Evolutionary conservation across 2,329 filamentous ascomycete species (phyloP), one percentile per base, ranked within the genome.

Genomic region (Aspergillus sp.): DNA sequence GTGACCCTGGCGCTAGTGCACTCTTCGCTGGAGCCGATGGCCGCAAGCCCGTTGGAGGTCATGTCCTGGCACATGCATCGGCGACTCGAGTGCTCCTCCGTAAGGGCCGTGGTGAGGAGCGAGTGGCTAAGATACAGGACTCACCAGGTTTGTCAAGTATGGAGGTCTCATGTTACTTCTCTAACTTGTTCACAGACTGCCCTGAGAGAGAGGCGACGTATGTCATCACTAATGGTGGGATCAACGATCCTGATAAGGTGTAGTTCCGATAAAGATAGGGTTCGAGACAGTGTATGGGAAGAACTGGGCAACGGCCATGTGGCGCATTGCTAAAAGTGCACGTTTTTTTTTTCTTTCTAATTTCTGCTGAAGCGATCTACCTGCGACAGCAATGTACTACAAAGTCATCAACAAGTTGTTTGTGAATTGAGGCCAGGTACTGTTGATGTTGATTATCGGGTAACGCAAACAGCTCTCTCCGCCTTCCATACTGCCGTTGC

Each of bases 181-280:
- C 65, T 68, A 11, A 62, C 62, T n/a, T n/a, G 17, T 41, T 21
- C 57, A 6, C 25, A 86, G 87, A 89, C 68, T 89, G 87, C 68
- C 86, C 88, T 5, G 87, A 90, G 71, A 82, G 82, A 52, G 87
- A 90, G 73, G 87, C 88, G 25, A 89, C 84, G 2, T 90, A 90
- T 73, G 82, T 90, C 64, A 90, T 90, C 66, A 89, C 86, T 27
- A 87, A 83, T 62, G 88, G 87, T 32, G 87, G 87, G 36, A 89
- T 90, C 74, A 87, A 83, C 60, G 87, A 90, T 70, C 84, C 86
- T 1, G 87, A 89, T 66, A 88, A 88, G 73, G 78, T 80, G 36
- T 88, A 66, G 32, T 32, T 72, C 53, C 15, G 58, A 59, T 17
- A 57, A 30, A 55, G 55, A 27, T 38, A 32, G 47, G 15, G 38